Percentiles rank a stretch among this genome's conserved stretches.
Evolutionary conservation across 768 basidiomycete species (phyloP).

Genomic region (Rhodotorula kratochvilovae): DNA sequence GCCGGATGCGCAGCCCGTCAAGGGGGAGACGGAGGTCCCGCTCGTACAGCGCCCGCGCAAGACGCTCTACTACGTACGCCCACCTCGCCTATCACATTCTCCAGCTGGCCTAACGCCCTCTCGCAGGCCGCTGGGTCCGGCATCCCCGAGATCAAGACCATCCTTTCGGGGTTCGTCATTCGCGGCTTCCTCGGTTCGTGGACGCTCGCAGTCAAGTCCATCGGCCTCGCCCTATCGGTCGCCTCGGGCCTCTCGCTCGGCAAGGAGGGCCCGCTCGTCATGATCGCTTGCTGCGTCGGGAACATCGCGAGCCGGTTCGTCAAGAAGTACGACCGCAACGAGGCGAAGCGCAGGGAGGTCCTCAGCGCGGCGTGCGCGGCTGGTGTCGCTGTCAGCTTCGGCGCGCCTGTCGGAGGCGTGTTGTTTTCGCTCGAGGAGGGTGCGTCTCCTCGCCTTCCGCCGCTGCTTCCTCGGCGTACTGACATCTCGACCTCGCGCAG

Average conservation of each 20-base stretch:
- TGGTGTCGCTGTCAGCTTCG: constrained; percentile 94
- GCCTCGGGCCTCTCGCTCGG: constrained; percentile 87
- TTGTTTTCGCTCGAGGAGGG: constrained; percentile 92
- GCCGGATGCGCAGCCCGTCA: background rate
- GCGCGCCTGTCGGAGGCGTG: constrained; percentile 76
- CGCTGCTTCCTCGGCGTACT: background rate
- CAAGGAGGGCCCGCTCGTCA: constrained; percentile 79
- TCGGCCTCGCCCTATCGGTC: constrained; percentile 83
- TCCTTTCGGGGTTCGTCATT: constrained; percentile 65
- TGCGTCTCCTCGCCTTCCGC: constrained; percentile 48
- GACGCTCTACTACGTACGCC: constrained; percentile 28
- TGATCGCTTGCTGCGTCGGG: constrained; percentile 85
- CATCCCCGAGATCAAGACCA: constrained; percentile 94
- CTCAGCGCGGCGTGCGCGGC: constrained; percentile 90
- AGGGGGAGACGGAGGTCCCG: background rate
- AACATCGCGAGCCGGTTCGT: constrained; percentile 86
- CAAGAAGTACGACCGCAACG: constrained; percentile 88
- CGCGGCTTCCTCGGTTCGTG: constrained; percentile 92
- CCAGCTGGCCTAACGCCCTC: background rate
- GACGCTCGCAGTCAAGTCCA: constrained; percentile 67
- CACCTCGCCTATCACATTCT: too few relatives aligned
- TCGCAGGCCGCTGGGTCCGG: constrained; percentile 77
- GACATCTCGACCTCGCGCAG: background rate
- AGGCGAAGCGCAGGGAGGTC: constrained; percentile 93
- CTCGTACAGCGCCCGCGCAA: constrained; percentile 26